Evolutionary conservation across 2,329 filamentous ascomycete species (phyloP), one percentile per base, ranked within the genome.

Genomic region (Apiospora koreana): DNA sequence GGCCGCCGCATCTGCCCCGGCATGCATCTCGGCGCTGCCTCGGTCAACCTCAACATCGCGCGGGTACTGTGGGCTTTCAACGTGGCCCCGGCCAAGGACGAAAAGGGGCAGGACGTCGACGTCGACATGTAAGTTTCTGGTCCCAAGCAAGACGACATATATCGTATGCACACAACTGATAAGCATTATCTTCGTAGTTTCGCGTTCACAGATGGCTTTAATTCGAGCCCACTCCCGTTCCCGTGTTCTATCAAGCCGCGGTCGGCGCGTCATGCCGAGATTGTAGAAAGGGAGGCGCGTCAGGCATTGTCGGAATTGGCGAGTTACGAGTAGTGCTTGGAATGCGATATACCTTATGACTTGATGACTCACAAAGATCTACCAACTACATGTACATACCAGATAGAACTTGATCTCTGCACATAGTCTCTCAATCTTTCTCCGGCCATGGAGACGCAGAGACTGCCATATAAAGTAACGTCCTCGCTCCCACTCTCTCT

Each of bases 31-130:
- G 86, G 85, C 0, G 83, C 86, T 54, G 83, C 86, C 0, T 87
- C 83, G 0, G 79, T 89, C 18, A 48, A 46, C 25, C 76, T 86
- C 1, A 83, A 81, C 58, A 82, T 87, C 25, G 81, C 85, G 0
- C 81, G 84, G 2, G 77, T 87, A 0, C 75, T 91, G 0, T 91
- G 88, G 88, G 87, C 82, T 0, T 89, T 89, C 68, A 75, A 85
- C 0, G 76, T 85, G 7, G 72, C 71, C 0, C 77, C 78, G 0
- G 79, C 74, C 0, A 78, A 76, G 67, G 73, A 80, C 7, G 76
- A 77, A 14, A 41, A 31, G 10, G 80, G 78, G 0, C 71, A 73
- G 12, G 73, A 80, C 1, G 71, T 82, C 14, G 80, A 82, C 0
- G 80, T 81, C 1, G 81, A 84, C 41, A 83, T 82, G 82, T 83